Base-by-base conservation (phyloP, 495 filamentous ascomycete species). In the Penicillium dipodomyicola region DNA sequence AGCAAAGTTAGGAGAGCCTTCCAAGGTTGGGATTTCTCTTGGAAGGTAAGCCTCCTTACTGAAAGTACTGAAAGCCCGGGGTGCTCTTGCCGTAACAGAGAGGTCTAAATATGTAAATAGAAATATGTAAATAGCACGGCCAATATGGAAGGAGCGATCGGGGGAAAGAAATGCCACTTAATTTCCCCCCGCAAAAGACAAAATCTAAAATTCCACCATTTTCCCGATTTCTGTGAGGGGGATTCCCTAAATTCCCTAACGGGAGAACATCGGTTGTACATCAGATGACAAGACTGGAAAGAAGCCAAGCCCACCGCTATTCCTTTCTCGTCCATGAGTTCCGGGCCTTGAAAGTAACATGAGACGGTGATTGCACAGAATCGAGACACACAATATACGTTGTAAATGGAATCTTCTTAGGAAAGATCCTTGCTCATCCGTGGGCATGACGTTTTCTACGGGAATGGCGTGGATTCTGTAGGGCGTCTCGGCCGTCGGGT, bases 401-500 rank as follows among this genome's bases (percentile, higher is more conserved):
- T 30, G 29, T 11, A 19, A 42, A 23, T 4, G 17, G 47, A 5
- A 9, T 32, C 37, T 19, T 39, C 22, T 33, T 32, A 49, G 22
- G 12, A 27, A 27, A 12, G 6, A 29, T 2, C 7, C 29, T 42
- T 45, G 23, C 32, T 40, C 14, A 39, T 40, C 15, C 42, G 20
- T 4, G 10, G 14, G 19, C 14, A 54, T 45, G 41, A 45, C 40
- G 40, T 35, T 44, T 44, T 25, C 5, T 39, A n/a, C 10, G 35
- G 43, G 5, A 5, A 35, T 44, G 40, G 40, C 40, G 15, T 57
- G 23, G 42, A 22, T 40, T 22, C 9, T 52, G 52, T 48, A 59
- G 17, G 56, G 51, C 56, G 62, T 57, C 41, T 58, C 59, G 54
- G 59, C 62, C 59, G 37, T 65, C 59, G 64, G 63, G 58, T 65